Evolutionary conservation across 495 filamentous ascomycete species (phyloP).

Genomic region (Xylaria venustula): DNA sequence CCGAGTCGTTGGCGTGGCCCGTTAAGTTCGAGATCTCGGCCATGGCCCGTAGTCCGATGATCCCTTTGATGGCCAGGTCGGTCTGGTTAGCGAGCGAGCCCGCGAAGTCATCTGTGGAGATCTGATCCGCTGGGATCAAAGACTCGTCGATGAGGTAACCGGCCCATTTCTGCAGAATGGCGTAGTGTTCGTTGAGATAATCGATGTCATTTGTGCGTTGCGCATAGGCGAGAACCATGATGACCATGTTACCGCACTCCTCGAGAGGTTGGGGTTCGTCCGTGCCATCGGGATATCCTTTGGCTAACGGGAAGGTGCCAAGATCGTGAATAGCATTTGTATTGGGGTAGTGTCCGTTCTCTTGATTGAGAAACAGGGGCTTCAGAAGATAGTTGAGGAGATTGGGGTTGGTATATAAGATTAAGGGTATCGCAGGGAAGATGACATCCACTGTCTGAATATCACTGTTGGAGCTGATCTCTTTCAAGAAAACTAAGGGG

Average conservation of each 20-base stretch:
- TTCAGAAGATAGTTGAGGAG: constrained; percentile 85
- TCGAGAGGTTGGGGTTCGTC: constrained; percentile 95
- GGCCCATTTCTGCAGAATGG: constrained; percentile 82
- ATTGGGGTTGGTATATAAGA: constrained; percentile 81
- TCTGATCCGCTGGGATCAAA: constrained; percentile 77
- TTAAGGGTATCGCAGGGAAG: constrained; percentile 87
- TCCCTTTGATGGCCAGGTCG: constrained; percentile 90
- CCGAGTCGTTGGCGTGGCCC: constrained; percentile 57
- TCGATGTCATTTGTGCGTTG: constrained; percentile 42
- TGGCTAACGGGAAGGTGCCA: constrained; percentile 89
- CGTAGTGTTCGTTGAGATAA: constrained; percentile 59
- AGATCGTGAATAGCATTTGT: constrained; percentile 87
- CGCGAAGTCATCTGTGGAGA: constrained; percentile 93
- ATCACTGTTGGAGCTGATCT: constrained; percentile 93
- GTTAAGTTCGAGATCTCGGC: constrained; percentile 67
- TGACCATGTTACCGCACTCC: constrained; percentile 93
- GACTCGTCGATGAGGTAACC: constrained; percentile 79
- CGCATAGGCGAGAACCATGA: constrained; percentile 73
- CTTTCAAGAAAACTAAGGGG: constrained; percentile 86
- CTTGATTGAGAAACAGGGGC: constrained; percentile 84
- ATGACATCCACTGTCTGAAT: constrained; percentile 96
- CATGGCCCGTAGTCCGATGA: constrained; percentile 94
- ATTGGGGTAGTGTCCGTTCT: constrained; percentile 87
- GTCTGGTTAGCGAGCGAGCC: constrained; percentile 88
- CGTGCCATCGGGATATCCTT: constrained; percentile 76